A percentile compares a stretch with the other conserved stretches of the same genome.
phyloP scores from a whole-genome alignment of 2,329 filamentous ascomycete genomes.

The Pseudogymnoascus sp. region DNA sequence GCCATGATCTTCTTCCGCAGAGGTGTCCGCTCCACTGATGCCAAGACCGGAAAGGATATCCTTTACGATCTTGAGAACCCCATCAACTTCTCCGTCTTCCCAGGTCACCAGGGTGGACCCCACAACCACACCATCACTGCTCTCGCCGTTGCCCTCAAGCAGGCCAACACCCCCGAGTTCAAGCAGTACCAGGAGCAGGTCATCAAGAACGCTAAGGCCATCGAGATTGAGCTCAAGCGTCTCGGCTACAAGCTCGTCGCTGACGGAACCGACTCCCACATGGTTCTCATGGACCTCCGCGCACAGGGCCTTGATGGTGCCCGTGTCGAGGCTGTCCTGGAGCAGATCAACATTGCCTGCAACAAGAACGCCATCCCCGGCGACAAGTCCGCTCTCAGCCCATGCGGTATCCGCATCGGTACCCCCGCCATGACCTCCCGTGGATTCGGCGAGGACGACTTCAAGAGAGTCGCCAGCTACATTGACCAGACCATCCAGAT shows the following conservation, averaged over 20 bases:
- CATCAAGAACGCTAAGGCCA: constrained; percentile 83
- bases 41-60: constrained; percentile 83
- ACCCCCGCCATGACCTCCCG: constrained; percentile 96
- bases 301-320: constrained; percentile 82
- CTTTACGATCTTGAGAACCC: constrained; percentile 90
- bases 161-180: constrained; percentile 86
- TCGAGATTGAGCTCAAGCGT: constrained; percentile 76
- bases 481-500: constrained; percentile 86
- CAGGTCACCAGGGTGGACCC: constrained; percentile 94
- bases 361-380: constrained; percentile 99
- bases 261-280: constrained; percentile 94
- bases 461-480: constrained; percentile 81
- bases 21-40: constrained; percentile 80
- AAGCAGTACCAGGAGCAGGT: constrained; percentile 90
- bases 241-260: constrained; percentile 92
- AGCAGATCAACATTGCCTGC: constrained; percentile 97
- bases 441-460: constrained; percentile 87
- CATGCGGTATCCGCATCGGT: constrained; percentile 90
- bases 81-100: constrained; percentile 99
- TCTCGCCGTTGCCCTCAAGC: constrained; percentile 87
- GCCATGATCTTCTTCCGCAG: constrained; percentile 99
- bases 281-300: constrained; percentile 92
- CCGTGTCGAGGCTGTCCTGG: constrained; percentile 88
- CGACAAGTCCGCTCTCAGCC: constrained; percentile 93
- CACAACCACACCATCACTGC: constrained; percentile 99